Conservation (phyloP, 176 grass and related monocot genomes). For the Cenchrus fungigraminus region DNA sequence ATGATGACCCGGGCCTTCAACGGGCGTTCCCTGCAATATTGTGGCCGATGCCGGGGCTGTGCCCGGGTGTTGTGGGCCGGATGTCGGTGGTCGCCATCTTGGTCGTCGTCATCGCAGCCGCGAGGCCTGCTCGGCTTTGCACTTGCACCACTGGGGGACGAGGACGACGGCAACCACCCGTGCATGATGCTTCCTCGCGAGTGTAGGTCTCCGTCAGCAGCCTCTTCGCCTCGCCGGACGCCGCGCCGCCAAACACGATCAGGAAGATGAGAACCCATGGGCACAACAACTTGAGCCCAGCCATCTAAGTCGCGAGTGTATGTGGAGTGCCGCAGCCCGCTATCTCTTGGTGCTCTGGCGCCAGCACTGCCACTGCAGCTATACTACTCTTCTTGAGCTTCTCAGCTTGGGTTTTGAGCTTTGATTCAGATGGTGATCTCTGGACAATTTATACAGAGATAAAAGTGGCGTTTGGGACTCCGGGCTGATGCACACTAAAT, state of each 20-base stretch:
- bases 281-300: slow-evolving; percentile 23
- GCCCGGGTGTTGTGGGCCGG: slow-evolving; percentile 56
- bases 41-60: slow-evolving; percentile 76
- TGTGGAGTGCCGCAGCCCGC: neutral
- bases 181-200: neutral
- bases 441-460: slow-evolving; percentile 41
- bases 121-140: neutral
- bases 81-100: slow-evolving; percentile 46
- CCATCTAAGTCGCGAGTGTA: slow-evolving; percentile 25
- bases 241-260: slow-evolving; percentile 4
- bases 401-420: neutral
- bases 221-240: slow-evolving; percentile 30
- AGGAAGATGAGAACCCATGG: slow-evolving; percentile 41
- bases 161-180: neutral
- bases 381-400: neutral
- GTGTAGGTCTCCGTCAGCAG: slow-evolving; percentile 9
- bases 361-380: neutral
- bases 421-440: neutral
- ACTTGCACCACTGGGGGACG: neutral
- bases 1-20: neutral
- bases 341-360: neutral
- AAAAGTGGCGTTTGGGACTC: neutral
- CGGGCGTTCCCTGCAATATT: slow-evolving; percentile 45
- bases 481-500: too few relatives aligned
- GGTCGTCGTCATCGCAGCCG: neutral